A percentile compares a stretch with the other conserved stretches of the same genome.
Conservation (phyloP, 441 rosid genomes). For the Erodium chrysanthum region DNA sequence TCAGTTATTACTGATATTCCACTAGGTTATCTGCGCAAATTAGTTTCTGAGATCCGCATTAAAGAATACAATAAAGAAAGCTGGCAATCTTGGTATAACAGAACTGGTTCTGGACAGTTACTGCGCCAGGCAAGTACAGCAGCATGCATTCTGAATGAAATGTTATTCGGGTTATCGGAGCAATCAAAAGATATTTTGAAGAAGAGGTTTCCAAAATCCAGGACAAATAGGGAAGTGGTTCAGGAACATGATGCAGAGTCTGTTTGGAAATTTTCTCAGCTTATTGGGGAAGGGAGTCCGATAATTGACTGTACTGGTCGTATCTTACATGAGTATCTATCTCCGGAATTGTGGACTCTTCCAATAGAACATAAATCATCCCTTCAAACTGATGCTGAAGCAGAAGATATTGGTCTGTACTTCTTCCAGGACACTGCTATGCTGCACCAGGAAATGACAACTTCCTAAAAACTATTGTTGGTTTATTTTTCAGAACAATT, state of each 20-base stretch:
- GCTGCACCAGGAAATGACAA: conserved; percentile 61
- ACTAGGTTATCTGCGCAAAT: conserved; percentile 44
- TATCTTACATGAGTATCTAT: conserved; percentile 79
- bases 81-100: conserved; percentile 78
- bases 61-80: conserved; percentile 58
- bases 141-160: conserved; percentile 76
- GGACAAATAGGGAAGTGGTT: conserved; percentile 22
- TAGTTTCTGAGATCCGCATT: conserved; percentile 64
- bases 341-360: conserved; percentile 80
- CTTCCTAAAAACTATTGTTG: conserved; percentile 5
- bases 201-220: conserved; percentile 48
- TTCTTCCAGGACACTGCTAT: conserved; percentile 62
- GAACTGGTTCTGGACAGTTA: conserved; percentile 70
- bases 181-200: conserved; percentile 42
- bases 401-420: conserved; percentile 42
- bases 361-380: conserved; percentile 47
- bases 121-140: conserved; percentile 79
- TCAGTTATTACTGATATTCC: conserved; percentile 70
- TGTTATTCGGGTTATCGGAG: conserved; percentile 73
- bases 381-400: conserved; percentile 31
- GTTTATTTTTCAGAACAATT: background rate
- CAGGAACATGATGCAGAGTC: conserved; percentile 23
- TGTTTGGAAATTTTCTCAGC: conserved; percentile 52
- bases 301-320: conserved; percentile 70
- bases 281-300: conserved; percentile 33